Base-by-base conservation (phyloP, 352 stramenopile species). In the Phytophthora agathidicida region DNA sequence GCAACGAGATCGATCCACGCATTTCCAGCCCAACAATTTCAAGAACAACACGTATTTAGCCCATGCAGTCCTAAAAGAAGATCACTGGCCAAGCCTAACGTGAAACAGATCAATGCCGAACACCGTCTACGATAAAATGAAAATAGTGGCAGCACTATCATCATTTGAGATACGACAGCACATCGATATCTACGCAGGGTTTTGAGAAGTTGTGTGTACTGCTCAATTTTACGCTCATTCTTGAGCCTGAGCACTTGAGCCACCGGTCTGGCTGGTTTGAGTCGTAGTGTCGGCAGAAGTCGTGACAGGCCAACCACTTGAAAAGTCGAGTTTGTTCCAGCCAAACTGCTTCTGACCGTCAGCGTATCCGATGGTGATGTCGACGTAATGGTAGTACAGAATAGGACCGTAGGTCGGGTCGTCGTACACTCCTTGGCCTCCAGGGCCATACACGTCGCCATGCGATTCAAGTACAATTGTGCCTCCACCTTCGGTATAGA, bases 251-350 rank as follows among this genome's bases (percentile, higher is more conserved):
- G n/a, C 42, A 17, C 42, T 26, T 11, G 32, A 17, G 13, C 26
- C 6, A 5, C 20, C 20, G 13, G 24, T 20, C 13, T 37, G 14
- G 7, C 22, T 13, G 23, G 32, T 55, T 41, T 43, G 32, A 8
- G 13, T 20, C n/a, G n/a, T 16, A 16, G 23, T 39, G 30, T 23
- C 16, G 17, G 23, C 31, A 4, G 16, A 13, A 16, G 23, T 38
- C 10, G 39, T 52, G n/a, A 61, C 52, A 0, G 53, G 53, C 53
- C 43, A 62, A 14, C 73, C 73, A 23, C 67, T 73, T 0, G 68
- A 72, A 23, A 83, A 83, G 51, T 68, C 71, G 52, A 83, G 67
- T 22, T 72, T 74, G 68, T 83, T 83, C 71, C 74, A 83, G n/a
- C 74, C 71, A 30, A 79, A 83, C 23, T 68, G 64, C 49, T 83